A percentile compares a stretch with the other conserved stretches of the same genome.
Conservation (phyloP, 1,284 basidiomycete genomes). For the Pseudozyma thailandica region DNA sequence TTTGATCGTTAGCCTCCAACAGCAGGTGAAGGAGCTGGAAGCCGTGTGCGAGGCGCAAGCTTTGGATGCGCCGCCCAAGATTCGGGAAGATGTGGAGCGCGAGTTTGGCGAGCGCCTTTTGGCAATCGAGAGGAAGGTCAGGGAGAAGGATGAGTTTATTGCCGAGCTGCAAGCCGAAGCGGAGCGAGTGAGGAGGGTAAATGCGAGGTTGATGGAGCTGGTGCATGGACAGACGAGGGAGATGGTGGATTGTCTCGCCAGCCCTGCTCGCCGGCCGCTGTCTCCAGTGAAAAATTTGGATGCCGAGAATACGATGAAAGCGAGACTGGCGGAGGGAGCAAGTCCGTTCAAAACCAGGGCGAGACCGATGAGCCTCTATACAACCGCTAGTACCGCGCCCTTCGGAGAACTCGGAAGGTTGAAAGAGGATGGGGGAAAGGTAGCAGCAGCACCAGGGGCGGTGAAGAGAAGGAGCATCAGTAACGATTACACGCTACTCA, state of each 20-base stretch:
- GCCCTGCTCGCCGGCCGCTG: neutral
- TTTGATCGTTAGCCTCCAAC: conserved; percentile 44
- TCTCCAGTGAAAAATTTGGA: conserved; percentile 10
- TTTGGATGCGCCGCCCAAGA: conserved; percentile 49
- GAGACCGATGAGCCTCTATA: conserved; percentile 38
- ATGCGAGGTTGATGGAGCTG: conserved; percentile 46
- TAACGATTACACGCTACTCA: conserved; percentile 45
- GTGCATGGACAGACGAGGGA: conserved; percentile 50
- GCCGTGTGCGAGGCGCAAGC: conserved; percentile 60
- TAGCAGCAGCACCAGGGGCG: neutral
- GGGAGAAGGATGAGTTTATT: conserved; percentile 53
- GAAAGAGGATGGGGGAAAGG: neutral
- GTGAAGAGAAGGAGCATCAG: conserved; percentile 23
- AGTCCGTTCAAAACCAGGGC: conserved; percentile 12
- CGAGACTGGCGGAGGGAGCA: neutral
- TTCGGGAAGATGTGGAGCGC: conserved; percentile 61
- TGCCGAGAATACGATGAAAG: neutral
- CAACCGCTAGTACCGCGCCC: neutral
- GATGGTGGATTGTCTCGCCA: conserved; percentile 45
- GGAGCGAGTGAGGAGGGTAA: conserved; percentile 34
- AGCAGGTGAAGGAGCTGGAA: conserved; percentile 58
- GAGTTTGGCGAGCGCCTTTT: conserved; percentile 35
- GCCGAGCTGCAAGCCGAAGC: conserved; percentile 46
- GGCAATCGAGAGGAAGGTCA: conserved; percentile 22
- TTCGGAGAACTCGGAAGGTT: neutral